Conservation (phyloP, 768 basidiomycete species). For the Crassisporium funariophilum region DNA sequence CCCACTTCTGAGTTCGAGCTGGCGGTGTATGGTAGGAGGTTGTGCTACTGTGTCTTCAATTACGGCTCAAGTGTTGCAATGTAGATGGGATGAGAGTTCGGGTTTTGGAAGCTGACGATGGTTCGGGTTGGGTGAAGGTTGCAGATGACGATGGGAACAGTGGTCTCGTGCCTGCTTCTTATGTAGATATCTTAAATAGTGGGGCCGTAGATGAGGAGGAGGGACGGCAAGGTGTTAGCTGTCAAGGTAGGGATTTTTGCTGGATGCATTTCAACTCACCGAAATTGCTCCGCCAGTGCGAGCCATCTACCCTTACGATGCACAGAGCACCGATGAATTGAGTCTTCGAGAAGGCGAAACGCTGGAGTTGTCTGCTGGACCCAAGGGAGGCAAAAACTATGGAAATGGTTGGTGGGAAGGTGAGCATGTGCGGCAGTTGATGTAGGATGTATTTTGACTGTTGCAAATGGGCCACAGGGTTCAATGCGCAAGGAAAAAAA, state of each 20-base stretch:
- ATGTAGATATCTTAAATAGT: constrained; percentile 49
- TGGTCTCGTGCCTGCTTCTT: constrained; percentile 86
- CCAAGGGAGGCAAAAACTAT: constrained; percentile 63
- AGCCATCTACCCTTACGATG: constrained; percentile 77
- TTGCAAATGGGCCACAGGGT: constrained; percentile 53
- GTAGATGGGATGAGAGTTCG: constrained; percentile 66
- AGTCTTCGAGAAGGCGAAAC: constrained; percentile 59
- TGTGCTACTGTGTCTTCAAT: constrained; percentile 4
- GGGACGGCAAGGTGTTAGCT: constrained; percentile 33
- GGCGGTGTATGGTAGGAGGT: constrained; percentile 56
- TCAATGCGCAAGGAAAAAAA: constrained; percentile 58
- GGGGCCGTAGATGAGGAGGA: constrained; percentile 21
- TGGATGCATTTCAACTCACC: constrained; percentile 3
- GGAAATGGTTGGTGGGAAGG: constrained; percentile 91
- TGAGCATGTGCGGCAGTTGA: constrained; percentile 26
- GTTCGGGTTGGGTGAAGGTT: constrained; percentile 87
- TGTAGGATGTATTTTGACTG: constrained; percentile 12
- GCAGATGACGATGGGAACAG: constrained; percentile 53
- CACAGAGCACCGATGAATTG: constrained; percentile 75
- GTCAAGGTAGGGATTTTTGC: constrained; percentile 65
- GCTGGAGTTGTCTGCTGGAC: constrained; percentile 65
- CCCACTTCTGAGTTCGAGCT: constrained; percentile 81
- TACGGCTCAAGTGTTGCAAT: not conserved
- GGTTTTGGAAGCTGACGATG: constrained; percentile 80
- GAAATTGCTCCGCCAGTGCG: constrained; percentile 54